Base-by-base conservation (phyloP, 441 rosid species). In the Adansonia grandidieri region DNA sequence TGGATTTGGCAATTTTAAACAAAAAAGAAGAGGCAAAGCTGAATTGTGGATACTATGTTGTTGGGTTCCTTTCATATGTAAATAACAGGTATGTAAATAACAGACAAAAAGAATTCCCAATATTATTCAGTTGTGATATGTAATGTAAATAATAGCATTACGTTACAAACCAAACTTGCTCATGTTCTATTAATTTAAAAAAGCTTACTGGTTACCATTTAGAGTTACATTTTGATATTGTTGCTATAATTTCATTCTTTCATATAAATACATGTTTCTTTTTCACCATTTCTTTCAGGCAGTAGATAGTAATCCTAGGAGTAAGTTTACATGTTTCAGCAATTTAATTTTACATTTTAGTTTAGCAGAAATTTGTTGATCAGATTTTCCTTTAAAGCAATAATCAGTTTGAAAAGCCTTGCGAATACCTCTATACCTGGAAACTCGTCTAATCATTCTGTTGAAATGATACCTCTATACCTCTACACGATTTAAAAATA, bases 11-110 rank as follows among this genome's bases (percentile, higher is more conserved):
- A 81, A 64, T 83, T 80, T 80, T 37, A 37, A 77, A 80, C 77
- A 47, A 51, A 74, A 77, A 80, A 78, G 48, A 54, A 76, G 86
- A 80, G 85, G 69, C 60, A 9, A 28, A 68, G 73, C 68, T 42
- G 85, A 83, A 81, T 51, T 77, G 86, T 81, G 71, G 76, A 79
- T 82, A 64, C 10, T 32, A 51, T 73, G 78, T 67, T 82, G 77
- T 54, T 75, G 77, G 80, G 68, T 77, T 71, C 42, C 76, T 70
- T 73, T 64, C 62, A 69, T 2, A 22, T 83, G 91, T 88, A 86
- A 64, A 87, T 87, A 84, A 79, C 75, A 75, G 77, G 22, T 56
- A n/a, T 82, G 90, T 87, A 87, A 65, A 87, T 87, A 84, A 79
- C 73, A 77, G 81, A 79, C 75, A 77, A 80, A 71, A 32, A 15